Evolutionary conservation across 768 basidiomycete genomes (phyloP), one percentile per base, ranked within the genome.

Genomic region (Mycena floridula): DNA sequence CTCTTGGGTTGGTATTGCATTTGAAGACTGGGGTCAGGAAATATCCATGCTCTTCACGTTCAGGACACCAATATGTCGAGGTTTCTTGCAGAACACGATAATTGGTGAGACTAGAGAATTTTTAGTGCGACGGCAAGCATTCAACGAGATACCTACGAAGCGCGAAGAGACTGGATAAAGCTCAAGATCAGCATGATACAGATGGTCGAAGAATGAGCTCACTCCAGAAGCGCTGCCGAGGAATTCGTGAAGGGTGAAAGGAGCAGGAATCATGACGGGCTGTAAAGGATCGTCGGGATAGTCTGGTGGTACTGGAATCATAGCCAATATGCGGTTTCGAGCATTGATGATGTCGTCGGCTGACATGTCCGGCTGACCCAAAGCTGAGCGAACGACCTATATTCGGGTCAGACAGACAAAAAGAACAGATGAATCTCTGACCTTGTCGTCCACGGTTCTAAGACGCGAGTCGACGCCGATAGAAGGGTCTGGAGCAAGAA

Each of bases 1-100:
- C 81, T 26, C 83, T 80, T 15, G 85, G 85, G 54, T 87, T 89
- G 21, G 87, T 89, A 61, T 57, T 82, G 56, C 87, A 90, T 55
- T 85, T 87, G 70, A 81, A 89, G 11, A 74, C 56, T 0, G 87
- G 85, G 1, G 78, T 70, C 43, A 89, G 76, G 58, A 81, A 79
- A 54, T 84, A 89, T 3, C 87, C 87, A 45, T 89, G 85, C 50
- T 89, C 87, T 66, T 90, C 87, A 41, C 81, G 79, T 37, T 86
- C 85, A 2, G 84, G 77, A 54, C 87, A 89, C 87, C 87, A 90
- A 26, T 71, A 69, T 2, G 87, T 87, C 15, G 82, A 88, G 5
- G 66, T 58, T 45, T 80, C 76, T 43, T 83, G 77, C 28, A 90
- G 67, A 32, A 85, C 70, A 37, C 80, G 77, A 56, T 87, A 83